These are phyloP conservation scores for Pythium grandisporangium DNA, from an alignment of 352 stramenopile genomes.

Conservation along the genomic window DNA sequence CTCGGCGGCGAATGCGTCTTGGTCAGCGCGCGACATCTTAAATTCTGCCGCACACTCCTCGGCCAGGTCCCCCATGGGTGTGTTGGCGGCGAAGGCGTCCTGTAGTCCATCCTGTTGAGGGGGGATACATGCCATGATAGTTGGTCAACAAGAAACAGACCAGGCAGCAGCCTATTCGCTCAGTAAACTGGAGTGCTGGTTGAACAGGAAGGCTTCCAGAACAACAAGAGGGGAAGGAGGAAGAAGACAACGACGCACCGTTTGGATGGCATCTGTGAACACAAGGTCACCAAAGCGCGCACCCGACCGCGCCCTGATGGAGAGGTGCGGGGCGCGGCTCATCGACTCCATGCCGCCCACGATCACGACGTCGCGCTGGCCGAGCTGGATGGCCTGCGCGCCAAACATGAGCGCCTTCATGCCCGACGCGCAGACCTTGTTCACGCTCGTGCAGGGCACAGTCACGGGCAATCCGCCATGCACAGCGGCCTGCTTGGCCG, in stretches of 20 bases:
- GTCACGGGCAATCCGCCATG: constrained; percentile 54
- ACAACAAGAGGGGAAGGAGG: too few relatives aligned
- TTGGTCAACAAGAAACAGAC: too few relatives aligned
- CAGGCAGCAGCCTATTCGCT: too few relatives aligned
- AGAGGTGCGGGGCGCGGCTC: constrained; percentile 92
- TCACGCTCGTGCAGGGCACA: constrained; percentile 94
- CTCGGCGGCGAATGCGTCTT: constrained; percentile 90
- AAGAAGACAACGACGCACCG: too few relatives aligned
- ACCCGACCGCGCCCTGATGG: constrained; percentile 58
- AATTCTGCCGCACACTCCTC: constrained; percentile 88
- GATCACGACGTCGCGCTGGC: constrained; percentile 68
- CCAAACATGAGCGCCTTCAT: constrained; percentile 89
- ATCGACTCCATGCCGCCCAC: constrained; percentile 95
- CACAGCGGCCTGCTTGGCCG: constrained; percentile 85
- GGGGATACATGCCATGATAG: too few relatives aligned
- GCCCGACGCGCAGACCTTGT: constrained; percentile 95
- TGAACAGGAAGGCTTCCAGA: too few relatives aligned
- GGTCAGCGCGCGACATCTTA: constrained; percentile 82
- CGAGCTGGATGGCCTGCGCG: constrained; percentile 84
- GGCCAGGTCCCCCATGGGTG: constrained; percentile 93
- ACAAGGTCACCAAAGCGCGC: constrained; percentile 79
- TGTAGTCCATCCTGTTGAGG: constrained; percentile 85
- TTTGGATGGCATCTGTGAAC: constrained; percentile 83
- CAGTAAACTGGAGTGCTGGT: too few relatives aligned
- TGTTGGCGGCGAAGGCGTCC: constrained; percentile 90